Evolutionary conservation across 306 rosid species (phyloP), one percentile per base, ranked within the genome.

Genomic region (Elaeagnus macrophylla): DNA sequence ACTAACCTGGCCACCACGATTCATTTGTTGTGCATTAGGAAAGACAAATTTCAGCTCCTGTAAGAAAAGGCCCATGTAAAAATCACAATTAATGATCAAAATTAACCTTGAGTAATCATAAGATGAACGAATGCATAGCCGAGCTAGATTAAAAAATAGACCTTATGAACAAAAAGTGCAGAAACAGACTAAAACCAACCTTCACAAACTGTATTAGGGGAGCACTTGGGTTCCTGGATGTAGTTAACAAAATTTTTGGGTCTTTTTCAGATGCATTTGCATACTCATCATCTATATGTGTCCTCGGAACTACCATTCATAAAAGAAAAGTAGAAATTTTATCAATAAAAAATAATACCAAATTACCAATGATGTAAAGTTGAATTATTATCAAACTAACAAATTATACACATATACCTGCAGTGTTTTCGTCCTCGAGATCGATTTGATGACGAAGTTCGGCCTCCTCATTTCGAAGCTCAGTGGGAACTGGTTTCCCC

Each of bases 1-100:
- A 74, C 84, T 45, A 62, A 86, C 97, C 97, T 91, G 96, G 55
- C 93, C 78, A 78, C 97, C 97, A 56, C 97, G 96, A 72, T 91
- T 91, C 78, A 86, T 84, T 68, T 79, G 79, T 62, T 82, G 81
- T 8, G 96, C 87, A 78, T 91, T 91, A 6, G 97, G 97, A 64
- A 91, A 84, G 59, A 91, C 85, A 39, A 78, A 48, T 64, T 81
- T 91, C 73, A 91, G 61, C 62, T 91, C 97, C 97, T 91, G 69
- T 58, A 67, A 36, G 56, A 39, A 64, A 39, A 67, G 60, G 18
- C 38, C 39, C 40, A 60, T 18, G 13, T 42, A 12, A 12, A 37
- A 68, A 63, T 36, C 51, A 36, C 17, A 59, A 16, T 66, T 50
- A 50, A 15, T 18, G 13, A 53, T n/a, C 10, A 54, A 64, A 19